A percentile compares a stretch with the other conserved stretches of the same genome.
Conservation (phyloP, 2,329 filamentous ascomycete species). For the Monilinia vaccinii-corymbosi region DNA sequence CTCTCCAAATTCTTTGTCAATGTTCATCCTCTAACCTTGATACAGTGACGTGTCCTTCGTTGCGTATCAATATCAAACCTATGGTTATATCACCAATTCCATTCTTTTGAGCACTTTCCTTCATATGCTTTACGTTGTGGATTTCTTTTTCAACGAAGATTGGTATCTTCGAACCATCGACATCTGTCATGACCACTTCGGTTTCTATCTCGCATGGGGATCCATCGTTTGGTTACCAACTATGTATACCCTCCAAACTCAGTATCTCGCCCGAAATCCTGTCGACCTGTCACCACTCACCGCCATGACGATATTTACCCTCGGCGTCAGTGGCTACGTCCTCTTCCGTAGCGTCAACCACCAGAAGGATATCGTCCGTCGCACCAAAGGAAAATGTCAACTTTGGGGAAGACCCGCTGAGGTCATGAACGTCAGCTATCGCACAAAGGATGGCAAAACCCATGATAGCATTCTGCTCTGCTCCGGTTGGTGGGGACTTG, state of each 20-base stretch:
- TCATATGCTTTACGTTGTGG: slow-evolving; percentile 37
- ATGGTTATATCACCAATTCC: slow-evolving; percentile 34
- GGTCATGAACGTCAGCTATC: slow-evolving; percentile 33
- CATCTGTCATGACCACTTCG: slow-evolving; percentile 36
- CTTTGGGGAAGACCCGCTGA: slow-evolving; percentile 37
- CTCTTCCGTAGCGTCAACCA: slow-evolving; percentile 38
- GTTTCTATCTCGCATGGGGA: slow-evolving; percentile 36
- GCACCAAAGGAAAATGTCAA: slow-evolving; percentile 32
- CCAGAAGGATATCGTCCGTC: slow-evolving; percentile 36
- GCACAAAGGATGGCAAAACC: slow-evolving; percentile 34
- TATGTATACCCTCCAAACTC: slow-evolving; percentile 39
- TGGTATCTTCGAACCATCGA: slow-evolving; percentile 39
- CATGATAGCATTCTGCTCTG: slow-evolving; percentile 34
- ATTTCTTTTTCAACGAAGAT: slow-evolving; percentile 41
- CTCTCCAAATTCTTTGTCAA: background rate
- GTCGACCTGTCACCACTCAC: slow-evolving; percentile 23
- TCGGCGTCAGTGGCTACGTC: slow-evolving; percentile 33
- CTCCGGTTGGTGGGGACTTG: slow-evolving; percentile 35
- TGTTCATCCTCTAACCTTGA: background rate
- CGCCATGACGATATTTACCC: slow-evolving; percentile 25
- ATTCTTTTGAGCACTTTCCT: slow-evolving; percentile 37
- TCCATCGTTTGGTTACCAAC: slow-evolving; percentile 37
- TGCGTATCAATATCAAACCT: slow-evolving; percentile 34
- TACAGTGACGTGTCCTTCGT: slow-evolving; percentile 33
- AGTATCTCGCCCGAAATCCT: slow-evolving; percentile 38